Percentiles rank a stretch among this genome's conserved stretches.
Evolutionary conservation across 176 grass and related monocot genomes (phyloP).

Genomic region (Phoenix roebelenii): DNA sequence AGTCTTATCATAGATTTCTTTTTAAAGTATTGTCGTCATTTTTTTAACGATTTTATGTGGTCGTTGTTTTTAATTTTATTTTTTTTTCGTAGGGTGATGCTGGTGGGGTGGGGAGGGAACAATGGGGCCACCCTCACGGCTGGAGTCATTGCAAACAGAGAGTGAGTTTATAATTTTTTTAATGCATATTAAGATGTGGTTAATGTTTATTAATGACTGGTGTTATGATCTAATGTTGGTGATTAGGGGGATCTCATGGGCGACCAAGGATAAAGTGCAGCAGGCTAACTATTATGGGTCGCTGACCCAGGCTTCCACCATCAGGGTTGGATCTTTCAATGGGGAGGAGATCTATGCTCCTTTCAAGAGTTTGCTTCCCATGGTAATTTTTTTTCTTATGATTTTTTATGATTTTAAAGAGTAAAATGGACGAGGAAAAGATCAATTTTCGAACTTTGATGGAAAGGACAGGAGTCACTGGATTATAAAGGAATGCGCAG

Average conservation of each 20-base stretch:
- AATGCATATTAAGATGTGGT: too few relatives aligned
- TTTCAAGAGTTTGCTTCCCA: constrained; percentile 96
- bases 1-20: background rate
- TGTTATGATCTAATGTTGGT: background rate
- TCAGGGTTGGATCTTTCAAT: constrained; percentile 81
- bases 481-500: too few relatives aligned
- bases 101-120: constrained; percentile 94
- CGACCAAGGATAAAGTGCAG: constrained; percentile 92
- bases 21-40: background rate
- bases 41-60: background rate
- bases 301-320: constrained; percentile 82
- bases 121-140: constrained; percentile 88
- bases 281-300: constrained; percentile 97
- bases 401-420: constrained; percentile 6
- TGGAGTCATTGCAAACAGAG: constrained; percentile 86
- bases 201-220: background rate
- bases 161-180: constrained; percentile 30
- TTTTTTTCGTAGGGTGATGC: constrained; percentile 57
- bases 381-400: constrained; percentile 35
- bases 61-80: background rate
- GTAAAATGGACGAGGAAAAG: background rate
- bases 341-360: constrained; percentile 96
- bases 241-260: constrained; percentile 92
- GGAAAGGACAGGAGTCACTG: too few relatives aligned
- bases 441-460: background rate